phyloP scores from a whole-genome alignment of 75 land plant species.

The Pinus albicaulis region DNA sequence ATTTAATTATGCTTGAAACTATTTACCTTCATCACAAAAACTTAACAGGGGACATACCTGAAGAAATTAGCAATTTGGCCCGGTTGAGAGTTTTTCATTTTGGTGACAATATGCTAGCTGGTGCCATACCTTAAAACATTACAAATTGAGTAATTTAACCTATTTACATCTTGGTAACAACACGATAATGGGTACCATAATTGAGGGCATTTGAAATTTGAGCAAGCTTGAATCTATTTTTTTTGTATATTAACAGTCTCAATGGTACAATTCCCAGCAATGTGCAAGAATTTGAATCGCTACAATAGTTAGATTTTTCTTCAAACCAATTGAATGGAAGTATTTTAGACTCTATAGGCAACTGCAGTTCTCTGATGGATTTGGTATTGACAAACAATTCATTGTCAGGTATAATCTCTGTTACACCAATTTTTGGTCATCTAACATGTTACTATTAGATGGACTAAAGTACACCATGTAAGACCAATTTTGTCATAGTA shows the following conservation, averaged over 20 bases:
- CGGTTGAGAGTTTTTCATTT: neutral
- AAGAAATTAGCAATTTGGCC: neutral
- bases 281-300: neutral
- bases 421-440: no score
- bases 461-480: no score
- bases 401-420: neutral
- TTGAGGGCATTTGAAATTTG: no score
- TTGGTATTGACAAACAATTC: neutral
- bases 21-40: no score
- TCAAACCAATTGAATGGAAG: neutral
- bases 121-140: neutral
- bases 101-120: neutral
- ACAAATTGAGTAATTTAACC: slow-evolving; percentile 13
- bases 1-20: neutral
- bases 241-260: neutral
- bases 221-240: neutral
- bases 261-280: neutral
- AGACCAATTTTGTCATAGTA: no score
- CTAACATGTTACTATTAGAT: no score
- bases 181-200: no score
- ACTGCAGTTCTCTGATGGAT: neutral
- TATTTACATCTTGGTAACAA: neutral
- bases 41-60: neutral
- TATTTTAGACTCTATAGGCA: neutral
- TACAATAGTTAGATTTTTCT: neutral